Evolutionary conservation across 768 basidiomycete genomes (phyloP).

Genomic region (Tylopilus rubrobrunneus): DNA sequence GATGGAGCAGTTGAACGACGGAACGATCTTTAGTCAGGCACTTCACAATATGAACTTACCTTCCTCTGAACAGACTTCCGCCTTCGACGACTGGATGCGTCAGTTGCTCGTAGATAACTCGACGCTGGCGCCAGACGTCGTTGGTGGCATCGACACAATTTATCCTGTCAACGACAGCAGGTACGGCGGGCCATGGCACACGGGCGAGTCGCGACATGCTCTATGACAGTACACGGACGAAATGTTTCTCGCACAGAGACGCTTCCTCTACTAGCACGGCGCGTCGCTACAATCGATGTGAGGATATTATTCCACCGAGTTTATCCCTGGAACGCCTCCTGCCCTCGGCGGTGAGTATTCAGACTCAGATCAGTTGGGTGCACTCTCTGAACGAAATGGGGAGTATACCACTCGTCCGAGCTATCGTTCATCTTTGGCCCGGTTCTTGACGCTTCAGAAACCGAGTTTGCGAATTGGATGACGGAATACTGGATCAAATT

Average conservation of each 20-base stretch:
- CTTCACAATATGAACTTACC: constrained; percentile 39
- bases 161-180: constrained; percentile 49
- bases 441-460: constrained; percentile 39
- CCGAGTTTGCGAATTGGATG: constrained; percentile 43
- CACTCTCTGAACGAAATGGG: not conserved
- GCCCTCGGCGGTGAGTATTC: constrained; percentile 42
- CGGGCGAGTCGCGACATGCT: constrained; percentile 45
- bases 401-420: constrained; percentile 18
- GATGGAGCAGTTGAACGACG: constrained; percentile 13
- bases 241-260: constrained; percentile 51
- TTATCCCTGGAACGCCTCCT: constrained; percentile 51
- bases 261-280: constrained; percentile 48
- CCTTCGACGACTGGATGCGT: constrained; percentile 46
- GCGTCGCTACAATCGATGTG: constrained; percentile 46
- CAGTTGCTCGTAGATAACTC: constrained; percentile 50
- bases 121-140: constrained; percentile 25
- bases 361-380: not conserved
- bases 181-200: constrained; percentile 51
- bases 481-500: constrained; percentile 53
- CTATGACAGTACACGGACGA: constrained; percentile 57
- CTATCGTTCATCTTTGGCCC: constrained; percentile 34
- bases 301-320: constrained; percentile 53
- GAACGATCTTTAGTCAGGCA: constrained; percentile 2
- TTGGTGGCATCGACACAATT: constrained; percentile 35
- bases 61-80: constrained; percentile 37